These are phyloP conservation scores for Sphaerulina vaccinii DNA, from an alignment of 2,329 filamentous ascomycete genomes.

Conservation along the genomic window DNA sequence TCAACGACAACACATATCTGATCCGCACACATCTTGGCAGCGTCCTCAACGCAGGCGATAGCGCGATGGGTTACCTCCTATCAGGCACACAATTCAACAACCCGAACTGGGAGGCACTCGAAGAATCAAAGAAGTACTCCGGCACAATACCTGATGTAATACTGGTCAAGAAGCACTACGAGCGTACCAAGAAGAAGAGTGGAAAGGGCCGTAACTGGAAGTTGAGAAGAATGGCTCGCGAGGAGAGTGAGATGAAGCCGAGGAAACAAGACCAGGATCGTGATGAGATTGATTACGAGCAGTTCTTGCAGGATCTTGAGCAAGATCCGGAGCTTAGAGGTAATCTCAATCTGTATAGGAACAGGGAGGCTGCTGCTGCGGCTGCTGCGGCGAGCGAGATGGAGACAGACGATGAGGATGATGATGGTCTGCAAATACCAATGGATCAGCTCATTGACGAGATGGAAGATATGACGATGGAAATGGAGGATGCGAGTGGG, in stretches of 20 bases:
- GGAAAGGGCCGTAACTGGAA: constrained; percentile 72
- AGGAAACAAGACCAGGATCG: constrained; percentile 84
- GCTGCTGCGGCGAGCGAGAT: constrained; percentile 67
- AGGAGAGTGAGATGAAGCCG: constrained; percentile 82
- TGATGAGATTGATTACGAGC: constrained; percentile 91
- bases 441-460: constrained; percentile 74
- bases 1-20: constrained; percentile 85
- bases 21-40: constrained; percentile 85
- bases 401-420: constrained; percentile 53
- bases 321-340: constrained; percentile 86
- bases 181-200: constrained; percentile 68
- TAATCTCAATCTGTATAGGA: constrained; percentile 83
- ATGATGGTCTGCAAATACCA: constrained; percentile 52
- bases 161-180: constrained; percentile 95
- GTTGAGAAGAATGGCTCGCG: constrained; percentile 87
- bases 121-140: constrained; percentile 71
- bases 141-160: constrained; percentile 86
- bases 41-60: constrained; percentile 84
- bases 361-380: constrained; percentile 52
- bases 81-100: constrained; percentile 93
- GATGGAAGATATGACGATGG: constrained; percentile 88
- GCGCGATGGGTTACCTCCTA: constrained; percentile 90
- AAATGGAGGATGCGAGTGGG: constrained; percentile 57
- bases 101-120: constrained; percentile 76
- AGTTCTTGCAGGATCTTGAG: constrained; percentile 95